phyloP scores from a whole-genome alignment of 495 filamentous ascomycete genomes.

The Geoglossum glabrum region DNA sequence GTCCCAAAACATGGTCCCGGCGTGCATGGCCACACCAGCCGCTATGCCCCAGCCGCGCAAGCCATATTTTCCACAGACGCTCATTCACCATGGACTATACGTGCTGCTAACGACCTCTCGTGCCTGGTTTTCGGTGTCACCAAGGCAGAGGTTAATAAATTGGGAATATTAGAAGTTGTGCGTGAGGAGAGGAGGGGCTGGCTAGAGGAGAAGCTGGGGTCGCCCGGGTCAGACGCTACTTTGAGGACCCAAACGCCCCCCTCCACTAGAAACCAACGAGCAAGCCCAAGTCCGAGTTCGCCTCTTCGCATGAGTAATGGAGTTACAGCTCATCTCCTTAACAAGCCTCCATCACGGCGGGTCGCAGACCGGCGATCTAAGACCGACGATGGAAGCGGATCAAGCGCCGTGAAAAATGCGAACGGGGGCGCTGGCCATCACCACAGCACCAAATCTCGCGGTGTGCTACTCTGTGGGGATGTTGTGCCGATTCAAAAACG shows the following conservation, averaged over 20 bases:
- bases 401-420: conserved; percentile 23
- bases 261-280: conserved; percentile 23
- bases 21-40: conserved; percentile 66
- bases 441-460: conserved; percentile 52
- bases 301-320: conserved; percentile 39
- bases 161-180: conserved; percentile 90
- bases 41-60: conserved; percentile 80
- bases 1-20: not conserved
- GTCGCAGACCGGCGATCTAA: conserved; percentile 33
- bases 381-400: conserved; percentile 57
- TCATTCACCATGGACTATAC: conserved; percentile 77
- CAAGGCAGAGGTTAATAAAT: conserved; percentile 75
- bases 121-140: conserved; percentile 93
- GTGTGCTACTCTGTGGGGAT: conserved; percentile 85
- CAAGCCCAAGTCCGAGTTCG: conserved; percentile 25
- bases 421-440: conserved; percentile 25
- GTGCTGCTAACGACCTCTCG: conserved; percentile 91
- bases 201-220: conserved; percentile 69
- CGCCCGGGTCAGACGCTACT: conserved; percentile 30
- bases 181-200: conserved; percentile 69
- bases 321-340: conserved; percentile 68
- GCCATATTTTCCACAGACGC: conserved; percentile 91
- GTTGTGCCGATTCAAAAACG: conserved; percentile 93
- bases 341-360: conserved; percentile 59
- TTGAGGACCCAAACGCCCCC: conserved; percentile 20